phyloP scores from a whole-genome alignment of 306 rosid species.

The Cucumis melo region DNA sequence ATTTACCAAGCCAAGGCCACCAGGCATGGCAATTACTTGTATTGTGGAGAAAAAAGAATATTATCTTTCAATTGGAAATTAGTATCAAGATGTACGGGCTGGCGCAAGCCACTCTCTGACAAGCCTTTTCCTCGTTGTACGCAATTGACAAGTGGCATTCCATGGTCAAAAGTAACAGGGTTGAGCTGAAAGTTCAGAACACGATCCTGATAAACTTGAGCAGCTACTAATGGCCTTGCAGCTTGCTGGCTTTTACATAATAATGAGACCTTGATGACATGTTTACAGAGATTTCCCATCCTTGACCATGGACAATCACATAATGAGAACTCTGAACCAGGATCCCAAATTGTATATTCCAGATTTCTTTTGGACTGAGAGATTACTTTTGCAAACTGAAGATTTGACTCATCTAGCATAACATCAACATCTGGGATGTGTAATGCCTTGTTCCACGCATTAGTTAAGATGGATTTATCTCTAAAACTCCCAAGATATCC shows the following conservation, averaged over 20 bases:
- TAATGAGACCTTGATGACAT: slow-evolving; percentile 59
- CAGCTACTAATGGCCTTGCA: slow-evolving; percentile 47
- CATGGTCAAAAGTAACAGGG: slow-evolving; percentile 55
- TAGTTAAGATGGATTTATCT: slow-evolving; percentile 28
- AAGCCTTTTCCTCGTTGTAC: slow-evolving; percentile 51
- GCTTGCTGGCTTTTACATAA: slow-evolving; percentile 43
- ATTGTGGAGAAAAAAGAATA: slow-evolving; percentile 26
- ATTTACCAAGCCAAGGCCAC: too few relatives aligned
- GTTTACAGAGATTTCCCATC: slow-evolving; percentile 66
- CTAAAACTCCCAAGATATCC: slow-evolving; percentile 43
- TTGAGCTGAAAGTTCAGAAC: slow-evolving; percentile 48
- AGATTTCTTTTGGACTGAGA: slow-evolving; percentile 51
- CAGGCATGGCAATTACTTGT: slow-evolving; percentile 11
- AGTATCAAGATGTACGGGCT: slow-evolving; percentile 41
- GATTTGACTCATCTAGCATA: slow-evolving; percentile 53
- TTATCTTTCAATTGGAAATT: slow-evolving; percentile 30
- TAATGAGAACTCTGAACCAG: slow-evolving; percentile 67
- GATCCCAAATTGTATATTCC: slow-evolving; percentile 55
- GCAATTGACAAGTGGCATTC: slow-evolving; percentile 34
- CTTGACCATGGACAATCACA: slow-evolving; percentile 72
- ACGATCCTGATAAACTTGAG: slow-evolving; percentile 50
- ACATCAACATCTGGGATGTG: slow-evolving; percentile 56
- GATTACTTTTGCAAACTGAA: slow-evolving; percentile 44
- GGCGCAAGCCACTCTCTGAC: slow-evolving; percentile 51
- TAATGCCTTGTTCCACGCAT: slow-evolving; percentile 57